These are phyloP conservation scores for Coemansia aciculifera DNA, from an alignment of 192 early-diverging fungal genomes.

Conservation along the genomic window DNA sequence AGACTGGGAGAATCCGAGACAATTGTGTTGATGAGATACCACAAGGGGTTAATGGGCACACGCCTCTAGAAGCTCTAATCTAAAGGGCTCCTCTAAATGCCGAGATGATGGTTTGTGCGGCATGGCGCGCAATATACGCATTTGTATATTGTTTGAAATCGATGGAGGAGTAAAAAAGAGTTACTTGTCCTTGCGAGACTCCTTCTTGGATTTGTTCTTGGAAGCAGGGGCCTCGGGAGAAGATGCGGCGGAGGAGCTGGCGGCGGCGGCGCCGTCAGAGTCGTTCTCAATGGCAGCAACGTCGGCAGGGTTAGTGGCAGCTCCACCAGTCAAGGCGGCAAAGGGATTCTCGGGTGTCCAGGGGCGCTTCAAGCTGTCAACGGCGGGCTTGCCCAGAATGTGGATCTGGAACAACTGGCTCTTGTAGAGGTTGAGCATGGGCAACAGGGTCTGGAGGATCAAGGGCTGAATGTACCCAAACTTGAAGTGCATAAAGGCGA, in stretches of 20 bases:
- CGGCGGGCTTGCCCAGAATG: constrained; percentile 70
- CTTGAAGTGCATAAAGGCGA: constrained; percentile 82
- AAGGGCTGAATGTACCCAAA: constrained; percentile 87
- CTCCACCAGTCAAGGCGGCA: constrained; percentile 43
- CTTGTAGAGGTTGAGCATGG: constrained; percentile 67
- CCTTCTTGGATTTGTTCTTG: constrained; percentile 15
- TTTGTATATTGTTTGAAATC: neutral
- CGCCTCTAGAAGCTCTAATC: neutral
- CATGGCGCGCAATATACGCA: neutral
- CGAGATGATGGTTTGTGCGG: neutral
- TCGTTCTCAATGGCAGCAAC: neutral
- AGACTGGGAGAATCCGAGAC: neutral
- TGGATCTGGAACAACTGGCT: constrained; percentile 80
- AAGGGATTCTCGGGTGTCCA: constrained; percentile 80
- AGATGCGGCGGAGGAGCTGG: constrained; percentile 7
- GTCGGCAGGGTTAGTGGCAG: neutral
- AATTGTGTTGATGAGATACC: neutral
- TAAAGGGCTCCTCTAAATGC: neutral
- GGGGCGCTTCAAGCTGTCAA: constrained; percentile 79
- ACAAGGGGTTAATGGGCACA: neutral
- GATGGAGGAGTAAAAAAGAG: neutral
- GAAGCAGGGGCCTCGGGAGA: constrained; percentile 4
- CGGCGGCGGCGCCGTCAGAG: constrained; percentile 6
- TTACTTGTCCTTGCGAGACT: constrained; percentile 38
- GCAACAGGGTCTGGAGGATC: constrained; percentile 81